Percentiles rank a stretch among this genome's conserved stretches.
Evolutionary conservation across 2,329 filamentous ascomycete genomes (phyloP).

Genomic region (Neonectria coccinea): DNA sequence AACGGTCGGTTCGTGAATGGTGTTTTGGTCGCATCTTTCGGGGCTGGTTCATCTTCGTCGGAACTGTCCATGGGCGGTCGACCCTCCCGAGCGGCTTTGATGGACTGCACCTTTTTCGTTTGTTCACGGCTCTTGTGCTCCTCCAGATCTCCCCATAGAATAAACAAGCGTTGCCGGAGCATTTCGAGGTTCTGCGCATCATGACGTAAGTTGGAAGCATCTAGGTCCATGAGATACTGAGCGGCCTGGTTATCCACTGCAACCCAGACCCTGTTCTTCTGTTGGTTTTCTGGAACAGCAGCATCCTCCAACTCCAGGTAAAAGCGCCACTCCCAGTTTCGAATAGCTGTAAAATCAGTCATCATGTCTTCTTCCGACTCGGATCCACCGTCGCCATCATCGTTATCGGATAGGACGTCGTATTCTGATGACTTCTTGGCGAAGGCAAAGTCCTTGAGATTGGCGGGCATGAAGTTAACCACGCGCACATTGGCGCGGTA

Average conservation of each 20-base stretch:
- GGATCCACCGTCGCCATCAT: constrained; percentile 39
- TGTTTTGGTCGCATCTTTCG: constrained; percentile 18
- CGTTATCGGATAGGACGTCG: constrained; percentile 61
- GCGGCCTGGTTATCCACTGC: constrained; percentile 71
- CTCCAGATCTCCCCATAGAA: constrained; percentile 88
- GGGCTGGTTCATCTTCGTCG: constrained; percentile 42
- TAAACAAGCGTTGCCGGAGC: constrained; percentile 78
- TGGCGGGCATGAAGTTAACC: constrained; percentile 80
- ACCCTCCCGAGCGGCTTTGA: constrained; percentile 42
- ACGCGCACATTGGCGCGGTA: constrained; percentile 80
- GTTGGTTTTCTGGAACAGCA: constrained; percentile 44
- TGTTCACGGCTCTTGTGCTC: constrained; percentile 68
- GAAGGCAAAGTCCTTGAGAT: constrained; percentile 77
- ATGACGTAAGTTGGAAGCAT: constrained; percentile 67
- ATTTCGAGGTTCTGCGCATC: constrained; percentile 60
- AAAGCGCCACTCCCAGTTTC: constrained; percentile 86
- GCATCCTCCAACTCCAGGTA: constrained; percentile 82
- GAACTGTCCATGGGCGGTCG: constrained; percentile 56
- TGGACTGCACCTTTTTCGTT: constrained; percentile 44
- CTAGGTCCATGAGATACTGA: constrained; percentile 61
- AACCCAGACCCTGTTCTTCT: constrained; percentile 70
- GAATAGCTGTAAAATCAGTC: constrained; percentile 40
- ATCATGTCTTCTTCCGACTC: constrained; percentile 44
- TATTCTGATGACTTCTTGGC: constrained; percentile 58
- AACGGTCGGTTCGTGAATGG: constrained; percentile 69